Evolutionary conservation across 352 stramenopile species (phyloP).

Genomic region (Phytopythium chamaehyphon): DNA sequence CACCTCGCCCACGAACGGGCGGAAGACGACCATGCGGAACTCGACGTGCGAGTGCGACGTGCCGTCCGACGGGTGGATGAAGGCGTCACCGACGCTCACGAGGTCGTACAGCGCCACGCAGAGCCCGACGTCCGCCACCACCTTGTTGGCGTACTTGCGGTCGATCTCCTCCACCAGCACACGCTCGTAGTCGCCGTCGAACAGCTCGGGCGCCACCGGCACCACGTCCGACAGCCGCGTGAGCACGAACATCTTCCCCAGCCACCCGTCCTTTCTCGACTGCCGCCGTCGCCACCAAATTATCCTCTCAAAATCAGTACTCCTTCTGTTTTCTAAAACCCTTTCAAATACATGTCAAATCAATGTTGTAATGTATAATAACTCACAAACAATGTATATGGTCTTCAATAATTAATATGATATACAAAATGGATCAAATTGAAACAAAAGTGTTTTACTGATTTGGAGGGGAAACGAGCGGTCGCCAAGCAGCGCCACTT

Average conservation of each 20-base stretch:
- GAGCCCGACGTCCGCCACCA: conserved; percentile 83
- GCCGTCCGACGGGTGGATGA: conserved; percentile 81
- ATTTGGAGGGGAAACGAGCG: not conserved
- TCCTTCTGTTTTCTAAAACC: not conserved
- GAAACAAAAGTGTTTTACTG: too few species aligned
- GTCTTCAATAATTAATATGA: too few species aligned
- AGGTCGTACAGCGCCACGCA: conserved; percentile 90
- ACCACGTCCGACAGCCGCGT: conserved; percentile 86
- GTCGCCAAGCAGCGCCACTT: not conserved
- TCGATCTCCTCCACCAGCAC: conserved; percentile 88
- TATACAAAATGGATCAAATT: too few species aligned
- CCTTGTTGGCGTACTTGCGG: conserved; percentile 90
- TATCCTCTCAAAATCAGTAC: not conserved
- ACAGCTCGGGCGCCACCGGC: conserved; percentile 72
- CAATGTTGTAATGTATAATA: too few species aligned
- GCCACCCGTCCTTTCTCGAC: not conserved
- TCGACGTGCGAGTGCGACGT: conserved; percentile 87
- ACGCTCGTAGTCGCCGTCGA: conserved; percentile 79
- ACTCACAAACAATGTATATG: too few species aligned
- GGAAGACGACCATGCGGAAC: conserved; percentile 89
- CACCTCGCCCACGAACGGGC: conserved; percentile 85
- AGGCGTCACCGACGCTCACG: conserved; percentile 81
- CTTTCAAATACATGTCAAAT: too few species aligned
- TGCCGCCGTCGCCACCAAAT: not conserved
- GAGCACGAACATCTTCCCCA: conserved; percentile 71